Base-by-base conservation (phyloP, 345 rosid species). In the Ceriops zippeliana region DNA sequence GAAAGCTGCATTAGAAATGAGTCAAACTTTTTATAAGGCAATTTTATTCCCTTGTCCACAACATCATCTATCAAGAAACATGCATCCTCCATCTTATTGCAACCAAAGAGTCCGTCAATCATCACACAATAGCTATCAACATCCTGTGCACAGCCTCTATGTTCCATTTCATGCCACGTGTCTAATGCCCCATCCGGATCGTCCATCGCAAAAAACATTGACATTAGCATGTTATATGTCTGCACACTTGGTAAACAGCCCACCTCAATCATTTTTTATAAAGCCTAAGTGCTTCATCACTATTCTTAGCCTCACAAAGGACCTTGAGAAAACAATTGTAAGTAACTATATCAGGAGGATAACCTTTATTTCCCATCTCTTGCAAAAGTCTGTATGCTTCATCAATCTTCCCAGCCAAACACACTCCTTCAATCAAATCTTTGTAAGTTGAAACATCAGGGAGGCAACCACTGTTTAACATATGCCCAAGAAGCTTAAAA, bases 381-480 rank as follows among this genome's bases (percentile, higher is more conserved):
- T 91, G 85, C 74, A 95, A 75, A 75, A 95, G 84, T 80, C 67
- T 86, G 66, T 89, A 91, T 24, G 96, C 98, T 70, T 85, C 93
- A 64, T 85, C 92, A 10, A 85, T 57, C 42, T 90, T 90, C 32
- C 90, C 99, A 49, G 87, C 86, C 53, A 68, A 68, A 77, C 86
- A 91, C 90, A 89, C 88, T 65, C 97, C 99, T 79, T 89, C 92
- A 7, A 91, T 81, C 60, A 91, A 66, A 46, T 90, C 93, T 79
- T 89, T 85, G 76, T 81, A 91, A 0, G 99, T 95, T 17, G 96
- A 81, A 68, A 91, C 97, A 79, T 95, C 98, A 20, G 98, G 99
- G 61, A 95, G 90, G 65, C 93, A 91, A 58, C 96, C 98, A 32
- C 79, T 84, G 70, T 71, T 75, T 65, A 85, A 82, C 99, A 95